These are phyloP conservation scores for Termitomyces bulborhizus DNA, from an alignment of 768 basidiomycete genomes.

Conservation along the genomic window DNA sequence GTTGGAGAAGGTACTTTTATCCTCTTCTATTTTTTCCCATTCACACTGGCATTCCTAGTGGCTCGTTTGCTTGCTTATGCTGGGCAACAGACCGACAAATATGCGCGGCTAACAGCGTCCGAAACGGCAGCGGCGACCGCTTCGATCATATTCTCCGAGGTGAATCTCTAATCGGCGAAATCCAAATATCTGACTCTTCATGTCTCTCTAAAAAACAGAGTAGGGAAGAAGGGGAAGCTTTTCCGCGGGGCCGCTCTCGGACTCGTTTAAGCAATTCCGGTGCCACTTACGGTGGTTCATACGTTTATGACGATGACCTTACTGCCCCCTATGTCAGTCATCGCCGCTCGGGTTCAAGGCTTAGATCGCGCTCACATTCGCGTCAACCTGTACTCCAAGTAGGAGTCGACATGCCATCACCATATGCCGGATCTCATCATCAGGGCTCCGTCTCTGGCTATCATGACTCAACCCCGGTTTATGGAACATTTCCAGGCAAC, in stretches of 20 bases:
- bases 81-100: conserved; percentile 35
- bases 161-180: conserved; percentile 16
- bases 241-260: conserved; percentile 25
- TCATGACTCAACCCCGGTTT: conserved; percentile 8
- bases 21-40: conserved; percentile 4
- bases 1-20: conserved; percentile 57
- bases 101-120: conserved; percentile 43
- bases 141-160: conserved; percentile 51
- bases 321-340: conserved; percentile 16
- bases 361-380: conserved; percentile 32
- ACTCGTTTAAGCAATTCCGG: conserved; percentile 15
- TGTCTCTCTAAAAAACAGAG: conserved; percentile 17
- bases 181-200: conserved; percentile 1
- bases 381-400: conserved; percentile 23
- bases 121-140: conserved; percentile 69
- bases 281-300: conserved; percentile 28
- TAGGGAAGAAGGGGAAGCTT: conserved; percentile 24
- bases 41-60: conserved; percentile 29
- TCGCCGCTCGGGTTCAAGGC: conserved; percentile 22
- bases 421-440: conserved; percentile 8
- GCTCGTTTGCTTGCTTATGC: conserved; percentile 50
- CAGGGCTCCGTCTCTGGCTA: conserved; percentile 8
- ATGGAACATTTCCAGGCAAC: conserved; percentile 19
- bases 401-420: conserved; percentile 1
- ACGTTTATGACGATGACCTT: conserved; percentile 31